Base-by-base conservation (phyloP, 495 filamentous ascomycete species). In the Penicillium cinerascens region DNA sequence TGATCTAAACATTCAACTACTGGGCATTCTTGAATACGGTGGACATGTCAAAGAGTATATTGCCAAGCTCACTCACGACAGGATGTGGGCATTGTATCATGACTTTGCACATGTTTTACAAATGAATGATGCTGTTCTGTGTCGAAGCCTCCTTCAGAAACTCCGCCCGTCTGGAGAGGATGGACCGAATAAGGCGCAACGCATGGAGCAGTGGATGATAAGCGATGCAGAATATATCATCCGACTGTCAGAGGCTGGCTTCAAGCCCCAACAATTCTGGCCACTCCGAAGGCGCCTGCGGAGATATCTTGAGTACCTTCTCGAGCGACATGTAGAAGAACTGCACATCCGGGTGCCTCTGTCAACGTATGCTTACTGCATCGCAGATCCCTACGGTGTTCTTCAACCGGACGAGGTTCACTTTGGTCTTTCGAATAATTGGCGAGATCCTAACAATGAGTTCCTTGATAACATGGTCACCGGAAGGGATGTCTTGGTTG, bases 341-440 rank as follows among this genome's bases (percentile, higher is more conserved):
- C 69, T 92, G 36, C 87, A 87, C 43, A 86, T 97, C 29, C 78
- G 75, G 20, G 76, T 96, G 7, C 82, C 80, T 0, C 74, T 81
- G n/a, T 93, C 91, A 0, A 87, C 90, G 0, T 87, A 86, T 60
- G 77, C 87, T 0, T 89, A 83, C 59, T 95, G 92, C 69, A 82
- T 95, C 18, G 83, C 89, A 1, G 92, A 97, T 68, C 89, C 89
- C 5, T 79, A 78, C 23, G 83, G 78, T 0, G 72, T 88, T 0
- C 73, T 97, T 0, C 75, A 83, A 40, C 82, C 87, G 52, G 80
- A 85, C 35, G 89, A 96, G 56, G 78, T 96, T 2, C 89, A 92
- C 47, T 66, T 97, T 10, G 80, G 81, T 7, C 92, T 97, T 54
- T 96, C 92, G 0, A 78, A 68, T 0, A 69, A 72, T 37, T 77